These are phyloP conservation scores for Lachnellula cervina DNA, from an alignment of 2,329 filamentous ascomycete genomes.

Conservation along the genomic window DNA sequence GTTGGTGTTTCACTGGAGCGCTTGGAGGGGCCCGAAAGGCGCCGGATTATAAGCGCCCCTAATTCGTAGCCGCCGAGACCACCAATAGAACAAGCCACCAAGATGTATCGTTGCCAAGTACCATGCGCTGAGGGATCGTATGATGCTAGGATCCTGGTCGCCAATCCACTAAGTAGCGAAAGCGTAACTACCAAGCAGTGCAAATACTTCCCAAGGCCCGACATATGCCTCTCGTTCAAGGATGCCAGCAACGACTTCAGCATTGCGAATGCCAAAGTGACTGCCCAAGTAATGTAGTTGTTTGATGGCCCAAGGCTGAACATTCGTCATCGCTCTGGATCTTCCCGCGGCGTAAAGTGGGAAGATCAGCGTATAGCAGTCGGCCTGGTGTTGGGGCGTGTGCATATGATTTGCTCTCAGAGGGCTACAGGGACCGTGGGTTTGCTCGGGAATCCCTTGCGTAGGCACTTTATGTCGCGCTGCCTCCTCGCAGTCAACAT, in stretches of 20 bases:
- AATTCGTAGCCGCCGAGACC: too few species aligned
- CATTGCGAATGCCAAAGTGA: constrained; percentile 16
- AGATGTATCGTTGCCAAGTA: too few species aligned
- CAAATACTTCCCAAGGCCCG: neutral
- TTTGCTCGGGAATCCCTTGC: neutral
- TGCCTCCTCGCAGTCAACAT: constrained; percentile 3
- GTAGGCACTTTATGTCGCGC: neutral
- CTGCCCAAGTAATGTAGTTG: constrained; percentile 8
- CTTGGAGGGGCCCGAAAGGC: too few species aligned
- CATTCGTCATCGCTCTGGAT: neutral
- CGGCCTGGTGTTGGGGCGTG: neutral
- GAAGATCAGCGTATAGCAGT: constrained; percentile 11
- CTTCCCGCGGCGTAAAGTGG: constrained; percentile 10
- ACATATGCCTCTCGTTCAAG: neutral
- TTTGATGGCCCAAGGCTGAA: constrained; percentile 8
- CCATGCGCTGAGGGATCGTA: too few species aligned
- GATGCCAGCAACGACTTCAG: constrained; percentile 9
- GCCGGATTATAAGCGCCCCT: too few species aligned
- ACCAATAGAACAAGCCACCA: too few species aligned
- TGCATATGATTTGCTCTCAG: neutral
- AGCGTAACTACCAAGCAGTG: neutral
- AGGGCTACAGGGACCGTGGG: too few species aligned
- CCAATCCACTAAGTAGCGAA: neutral
- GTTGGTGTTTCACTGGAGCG: too few species aligned
- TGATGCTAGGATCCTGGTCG: too few species aligned